Evolutionary conservation across 2,329 filamentous ascomycete species (phyloP).

Genomic region (Chaetomium sp.): DNA sequence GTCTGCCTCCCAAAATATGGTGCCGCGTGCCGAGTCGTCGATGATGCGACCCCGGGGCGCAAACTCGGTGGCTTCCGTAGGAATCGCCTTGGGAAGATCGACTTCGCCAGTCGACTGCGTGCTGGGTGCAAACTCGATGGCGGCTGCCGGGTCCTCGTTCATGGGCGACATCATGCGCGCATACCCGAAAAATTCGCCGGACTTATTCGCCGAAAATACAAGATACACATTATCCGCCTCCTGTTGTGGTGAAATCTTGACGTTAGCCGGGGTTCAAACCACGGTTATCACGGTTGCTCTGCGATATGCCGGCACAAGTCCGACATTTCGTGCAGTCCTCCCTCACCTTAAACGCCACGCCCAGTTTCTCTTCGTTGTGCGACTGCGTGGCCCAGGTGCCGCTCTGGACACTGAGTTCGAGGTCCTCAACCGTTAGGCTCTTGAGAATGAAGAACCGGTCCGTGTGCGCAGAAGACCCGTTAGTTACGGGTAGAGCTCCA

Average conservation of each 20-base stretch:
- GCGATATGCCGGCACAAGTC: too few species aligned
- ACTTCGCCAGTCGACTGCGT: conserved; percentile 51
- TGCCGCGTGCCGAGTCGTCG: conserved; percentile 86
- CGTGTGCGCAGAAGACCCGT: conserved; percentile 30
- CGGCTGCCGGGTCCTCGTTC: conserved; percentile 64
- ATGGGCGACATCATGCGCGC: conserved; percentile 85
- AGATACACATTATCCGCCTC: conserved; percentile 77
- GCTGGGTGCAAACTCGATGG: conserved; percentile 63
- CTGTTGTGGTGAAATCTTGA: conserved; percentile 37
- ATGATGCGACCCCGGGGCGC: conserved; percentile 82
- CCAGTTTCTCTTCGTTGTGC: conserved; percentile 82
- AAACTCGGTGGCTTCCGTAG: conserved; percentile 69
- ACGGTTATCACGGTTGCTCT: neutral
- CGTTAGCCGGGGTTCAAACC: neutral
- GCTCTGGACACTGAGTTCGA: conserved; percentile 81
- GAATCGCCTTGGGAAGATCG: conserved; percentile 71
- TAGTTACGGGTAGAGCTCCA: conserved; percentile 15
- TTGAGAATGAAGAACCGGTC: conserved; percentile 91
- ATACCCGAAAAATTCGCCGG: conserved; percentile 93
- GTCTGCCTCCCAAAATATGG: conserved; percentile 93
- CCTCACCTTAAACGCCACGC: conserved; percentile 72
- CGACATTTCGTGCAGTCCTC: neutral
- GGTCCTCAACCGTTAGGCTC: conserved; percentile 82
- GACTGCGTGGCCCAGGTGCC: conserved; percentile 91
- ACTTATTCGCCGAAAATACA: conserved; percentile 95